phyloP scores from a whole-genome alignment of 805 yeast genomes.

The Wickerhamiella azyma region DNA sequence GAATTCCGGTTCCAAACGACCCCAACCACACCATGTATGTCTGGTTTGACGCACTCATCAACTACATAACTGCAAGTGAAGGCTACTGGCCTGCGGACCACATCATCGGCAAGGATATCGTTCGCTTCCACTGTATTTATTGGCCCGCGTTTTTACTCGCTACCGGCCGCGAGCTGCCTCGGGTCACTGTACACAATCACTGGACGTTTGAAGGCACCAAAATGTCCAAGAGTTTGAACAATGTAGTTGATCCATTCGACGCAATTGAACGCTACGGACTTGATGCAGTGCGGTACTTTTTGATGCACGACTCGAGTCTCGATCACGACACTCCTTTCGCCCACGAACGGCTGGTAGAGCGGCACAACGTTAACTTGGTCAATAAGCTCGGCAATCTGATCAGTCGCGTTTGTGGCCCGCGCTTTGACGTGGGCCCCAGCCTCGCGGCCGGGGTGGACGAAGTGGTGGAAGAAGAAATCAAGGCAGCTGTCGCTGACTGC shows the following conservation, averaged over 20 bases:
- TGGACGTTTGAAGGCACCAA: slow-evolving; percentile 84
- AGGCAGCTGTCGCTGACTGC: slow-evolving; percentile 20
- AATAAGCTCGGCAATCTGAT: slow-evolving; percentile 75
- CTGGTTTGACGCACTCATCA: slow-evolving; percentile 91
- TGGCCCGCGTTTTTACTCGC: slow-evolving; percentile 93
- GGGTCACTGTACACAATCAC: slow-evolving; percentile 81
- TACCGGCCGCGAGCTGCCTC: slow-evolving; percentile 59
- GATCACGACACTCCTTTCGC: slow-evolving; percentile 70
- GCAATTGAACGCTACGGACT: slow-evolving; percentile 51
- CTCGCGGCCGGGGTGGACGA: slow-evolving; percentile 1
- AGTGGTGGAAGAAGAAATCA: not conserved
- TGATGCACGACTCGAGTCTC: slow-evolving; percentile 62
- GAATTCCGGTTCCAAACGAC: slow-evolving; percentile 76
- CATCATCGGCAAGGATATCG: slow-evolving; percentile 83
- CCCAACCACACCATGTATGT: slow-evolving; percentile 71
- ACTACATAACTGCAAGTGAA: slow-evolving; percentile 46
- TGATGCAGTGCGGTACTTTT: slow-evolving; percentile 47
- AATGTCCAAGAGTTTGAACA: slow-evolving; percentile 88
- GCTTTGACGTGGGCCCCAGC: slow-evolving; percentile 36
- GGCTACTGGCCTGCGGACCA: slow-evolving; percentile 53
- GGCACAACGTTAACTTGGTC: slow-evolving; percentile 39
- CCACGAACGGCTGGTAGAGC: slow-evolving; percentile 38
- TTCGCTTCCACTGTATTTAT: slow-evolving; percentile 74
- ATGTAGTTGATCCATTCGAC: slow-evolving; percentile 83
- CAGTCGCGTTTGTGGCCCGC: slow-evolving; percentile 57